A percentile compares a stretch with the other conserved stretches of the same genome.
These are phyloP conservation scores for Ophiostoma piceae DNA, from an alignment of 2,329 filamentous ascomycete genomes.

Conservation along the genomic window DNA sequence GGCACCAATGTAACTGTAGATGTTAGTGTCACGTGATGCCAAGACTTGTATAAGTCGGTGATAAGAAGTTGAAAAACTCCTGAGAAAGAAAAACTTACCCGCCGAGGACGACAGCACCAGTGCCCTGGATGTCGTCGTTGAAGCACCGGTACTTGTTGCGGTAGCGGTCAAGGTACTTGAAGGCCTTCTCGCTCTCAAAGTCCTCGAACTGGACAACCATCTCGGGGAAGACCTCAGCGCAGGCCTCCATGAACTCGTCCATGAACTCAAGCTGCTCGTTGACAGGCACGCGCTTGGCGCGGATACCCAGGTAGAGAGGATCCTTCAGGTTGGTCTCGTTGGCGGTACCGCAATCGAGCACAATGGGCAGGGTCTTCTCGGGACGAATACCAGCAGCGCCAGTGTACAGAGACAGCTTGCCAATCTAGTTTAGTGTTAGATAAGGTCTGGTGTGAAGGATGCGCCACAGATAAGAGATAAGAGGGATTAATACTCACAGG, in stretches of 20 bases:
- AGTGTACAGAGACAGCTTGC: slow-evolving; percentile 92
- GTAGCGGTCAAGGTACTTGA: slow-evolving; percentile 87
- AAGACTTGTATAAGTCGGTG: slow-evolving; percentile 22
- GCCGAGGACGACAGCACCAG: slow-evolving; percentile 86
- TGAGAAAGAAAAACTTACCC: slow-evolving; percentile 49
- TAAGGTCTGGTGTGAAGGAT: background rate
- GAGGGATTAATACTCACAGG: slow-evolving; percentile 53
- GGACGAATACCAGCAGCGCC: slow-evolving; percentile 93
- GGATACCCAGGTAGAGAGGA: slow-evolving; percentile 82
- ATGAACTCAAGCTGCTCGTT: slow-evolving; percentile 84
- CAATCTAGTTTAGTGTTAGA: slow-evolving; percentile 51
- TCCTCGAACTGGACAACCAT: slow-evolving; percentile 91
- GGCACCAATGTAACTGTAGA: slow-evolving; percentile 54
- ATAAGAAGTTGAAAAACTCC: background rate
- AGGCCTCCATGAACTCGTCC: slow-evolving; percentile 94
- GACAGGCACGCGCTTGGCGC: slow-evolving; percentile 71
- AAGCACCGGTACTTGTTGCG: slow-evolving; percentile 87
- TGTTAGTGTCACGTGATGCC: slow-evolving; percentile 30
- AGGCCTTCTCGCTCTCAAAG: slow-evolving; percentile 88
- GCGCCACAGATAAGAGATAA: background rate
- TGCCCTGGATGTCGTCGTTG: slow-evolving; percentile 98
- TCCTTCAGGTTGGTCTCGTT: slow-evolving; percentile 63
- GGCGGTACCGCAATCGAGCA: slow-evolving; percentile 61
- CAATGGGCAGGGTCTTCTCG: slow-evolving; percentile 69
- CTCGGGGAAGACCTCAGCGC: slow-evolving; percentile 64